Evolutionary conservation across 2,329 filamentous ascomycete species (phyloP).

Genomic region (Claviceps capensis): DNA sequence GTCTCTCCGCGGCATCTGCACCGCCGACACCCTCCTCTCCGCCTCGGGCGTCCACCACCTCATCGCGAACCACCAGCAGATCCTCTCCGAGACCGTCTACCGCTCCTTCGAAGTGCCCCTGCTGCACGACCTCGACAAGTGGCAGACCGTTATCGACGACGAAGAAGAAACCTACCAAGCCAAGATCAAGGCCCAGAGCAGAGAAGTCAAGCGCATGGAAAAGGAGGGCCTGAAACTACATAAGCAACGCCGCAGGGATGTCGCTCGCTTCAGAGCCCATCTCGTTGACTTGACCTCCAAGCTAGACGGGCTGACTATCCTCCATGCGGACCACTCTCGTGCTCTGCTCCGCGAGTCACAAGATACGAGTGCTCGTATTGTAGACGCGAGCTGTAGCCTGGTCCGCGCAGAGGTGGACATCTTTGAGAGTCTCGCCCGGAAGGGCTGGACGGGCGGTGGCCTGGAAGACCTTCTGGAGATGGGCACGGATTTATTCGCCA

Average conservation of each 20-base stretch:
- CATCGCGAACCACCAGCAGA: conserved; percentile 56
- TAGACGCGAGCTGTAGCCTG: conserved; percentile 51
- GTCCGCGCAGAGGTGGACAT: conserved; percentile 58
- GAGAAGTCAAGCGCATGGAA: conserved; percentile 49
- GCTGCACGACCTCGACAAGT: conserved; percentile 55
- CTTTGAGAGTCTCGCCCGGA: conserved; percentile 51
- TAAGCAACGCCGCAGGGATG: conserved; percentile 44
- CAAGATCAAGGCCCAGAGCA: conserved; percentile 38
- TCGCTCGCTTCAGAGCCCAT: conserved; percentile 47
- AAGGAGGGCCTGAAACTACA: conserved; percentile 52
- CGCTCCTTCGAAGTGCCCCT: conserved; percentile 54
- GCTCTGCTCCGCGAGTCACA: conserved; percentile 48
- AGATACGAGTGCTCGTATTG: conserved; percentile 47
- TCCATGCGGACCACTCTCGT: conserved; percentile 48
- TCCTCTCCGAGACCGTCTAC: conserved; percentile 55
- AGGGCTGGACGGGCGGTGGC: conserved; percentile 54
- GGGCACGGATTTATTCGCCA: conserved; percentile 47
- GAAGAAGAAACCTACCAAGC: conserved; percentile 48
- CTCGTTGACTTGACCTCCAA: conserved; percentile 48
- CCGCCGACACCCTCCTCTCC: conserved; percentile 47
- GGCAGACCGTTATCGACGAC: conserved; percentile 49
- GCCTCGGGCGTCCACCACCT: conserved; percentile 53
- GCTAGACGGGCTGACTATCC: conserved; percentile 46
- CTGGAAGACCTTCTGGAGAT: conserved; percentile 52
- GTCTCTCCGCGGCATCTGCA: conserved; percentile 33